A percentile compares a stretch with the other conserved stretches of the same genome.
These are phyloP conservation scores for Colletotrichum tanaceti DNA, from an alignment of 2,329 filamentous ascomycete species.

Conservation along the genomic window DNA sequence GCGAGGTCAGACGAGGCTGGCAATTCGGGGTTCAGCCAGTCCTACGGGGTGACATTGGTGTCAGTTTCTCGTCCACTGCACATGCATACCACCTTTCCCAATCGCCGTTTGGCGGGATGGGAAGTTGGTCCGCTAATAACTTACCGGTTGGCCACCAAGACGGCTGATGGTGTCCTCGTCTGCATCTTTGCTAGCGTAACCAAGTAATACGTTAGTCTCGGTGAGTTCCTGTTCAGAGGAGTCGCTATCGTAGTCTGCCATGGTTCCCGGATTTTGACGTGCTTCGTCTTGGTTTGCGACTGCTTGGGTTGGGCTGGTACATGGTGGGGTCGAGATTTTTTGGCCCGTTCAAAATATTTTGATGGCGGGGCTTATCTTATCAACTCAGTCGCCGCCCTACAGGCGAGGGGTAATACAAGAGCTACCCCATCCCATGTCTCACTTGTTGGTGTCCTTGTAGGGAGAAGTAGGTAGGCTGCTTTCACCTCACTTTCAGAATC, in stretches of 20 bases:
- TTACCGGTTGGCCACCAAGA: conserved; percentile 86
- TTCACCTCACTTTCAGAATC: not conserved
- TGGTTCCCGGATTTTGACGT: conserved; percentile 49
- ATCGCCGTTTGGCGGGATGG: conserved; percentile 15
- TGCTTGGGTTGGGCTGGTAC: conserved; percentile 22
- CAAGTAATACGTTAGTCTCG: conserved; percentile 88
- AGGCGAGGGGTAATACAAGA: conserved; percentile 25
- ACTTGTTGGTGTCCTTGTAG: too few species aligned
- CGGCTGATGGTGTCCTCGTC: conserved; percentile 88
- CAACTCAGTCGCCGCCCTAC: not conserved
- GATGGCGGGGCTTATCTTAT: conserved; percentile 49
- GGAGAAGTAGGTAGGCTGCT: not conserved
- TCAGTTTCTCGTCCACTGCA: conserved; percentile 19
- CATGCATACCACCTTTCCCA: conserved; percentile 9
- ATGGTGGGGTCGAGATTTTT: conserved; percentile 57
- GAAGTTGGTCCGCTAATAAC: conserved; percentile 47
- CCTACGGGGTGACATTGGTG: conserved; percentile 60
- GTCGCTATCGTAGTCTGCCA: conserved; percentile 84
- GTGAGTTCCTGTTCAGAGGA: conserved; percentile 76
- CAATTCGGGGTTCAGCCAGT: conserved; percentile 81
- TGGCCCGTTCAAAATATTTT: conserved; percentile 44
- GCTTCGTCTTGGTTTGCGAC: not conserved
- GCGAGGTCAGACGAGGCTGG: conserved; percentile 81
- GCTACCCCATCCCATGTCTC: not conserved
- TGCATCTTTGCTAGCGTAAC: conserved; percentile 84